Base-by-base conservation (phyloP, 495 filamentous ascomycete genomes). In the Diplogelasinospora grovesii region DNA sequence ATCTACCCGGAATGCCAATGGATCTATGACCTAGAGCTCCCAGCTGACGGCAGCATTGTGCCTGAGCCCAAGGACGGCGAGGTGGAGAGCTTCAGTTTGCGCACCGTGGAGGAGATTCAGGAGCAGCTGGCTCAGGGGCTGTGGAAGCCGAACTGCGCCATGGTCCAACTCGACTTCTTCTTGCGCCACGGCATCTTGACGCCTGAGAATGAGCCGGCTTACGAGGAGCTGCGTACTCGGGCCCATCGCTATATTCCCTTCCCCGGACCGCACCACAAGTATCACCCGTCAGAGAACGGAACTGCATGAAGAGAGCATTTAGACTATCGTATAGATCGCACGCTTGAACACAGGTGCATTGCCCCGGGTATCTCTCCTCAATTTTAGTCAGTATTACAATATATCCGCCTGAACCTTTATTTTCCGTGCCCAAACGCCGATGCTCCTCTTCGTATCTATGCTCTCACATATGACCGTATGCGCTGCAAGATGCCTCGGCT, bases 101-200 rank as follows among this genome's bases (percentile, higher is more conserved):
- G 72, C 69, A 82, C 72, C 2, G 71, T 96, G 25, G 74, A 83
- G 3, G 77, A 93, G 56, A 80, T 90, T 3, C 69, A 81, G 67
- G 68, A 74, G 41, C 79, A 81, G 13, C 53, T 99, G 45, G 74
- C 72, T 1, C 66, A 68, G 32, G 85, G 84, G 1, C 71, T 82
- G 45, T 96, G 94, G 66, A 99, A 99, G 65, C 87, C 93, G 0
- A 99, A 99, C 56, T 96, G 89, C 57, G 82, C 83, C 2, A 50
- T 90, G 39, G 72, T 93, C 16, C 60, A 93, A 51, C 59, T 94
- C 30, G 87, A 95, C 61, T 98, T 97, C 71, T 89, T 98, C 61
- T 66, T 95, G 43, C 69, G 92, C 20, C 88, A 88, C 61, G 85
- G 86, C 1, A 74, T 95, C 38, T 54, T 93, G 49, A 94, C 83